Evolutionary conservation across 495 filamentous ascomycete genomes (phyloP).

Genomic region (Penicillium coprophilum): DNA sequence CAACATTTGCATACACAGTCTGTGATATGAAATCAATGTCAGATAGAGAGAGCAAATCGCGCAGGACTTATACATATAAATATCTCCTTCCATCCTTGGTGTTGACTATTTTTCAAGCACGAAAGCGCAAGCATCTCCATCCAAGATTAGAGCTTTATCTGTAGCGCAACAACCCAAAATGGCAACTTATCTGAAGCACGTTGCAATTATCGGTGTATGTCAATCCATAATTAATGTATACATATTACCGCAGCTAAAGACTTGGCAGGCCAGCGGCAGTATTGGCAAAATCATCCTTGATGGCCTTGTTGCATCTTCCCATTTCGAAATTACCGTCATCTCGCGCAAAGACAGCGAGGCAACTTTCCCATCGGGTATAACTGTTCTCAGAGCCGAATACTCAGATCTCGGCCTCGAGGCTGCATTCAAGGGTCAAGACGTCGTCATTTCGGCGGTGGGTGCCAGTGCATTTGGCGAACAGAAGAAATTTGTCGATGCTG

Average conservation of each 20-base stretch:
- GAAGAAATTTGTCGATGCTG: constrained; percentile 57
- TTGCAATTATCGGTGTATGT: constrained; percentile 31
- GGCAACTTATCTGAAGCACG: constrained; percentile 25
- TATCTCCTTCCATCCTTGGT: background rate
- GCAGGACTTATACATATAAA: background rate
- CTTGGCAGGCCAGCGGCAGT: constrained; percentile 21
- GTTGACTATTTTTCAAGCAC: background rate
- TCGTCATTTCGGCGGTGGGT: constrained; percentile 41
- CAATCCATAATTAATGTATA: background rate
- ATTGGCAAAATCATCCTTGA: constrained; percentile 40
- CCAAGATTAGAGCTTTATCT: background rate
- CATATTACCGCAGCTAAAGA: background rate
- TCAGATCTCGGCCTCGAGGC: constrained; percentile 49
- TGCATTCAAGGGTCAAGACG: constrained; percentile 50
- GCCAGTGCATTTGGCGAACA: constrained; percentile 39
- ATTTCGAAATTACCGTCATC: constrained; percentile 61
- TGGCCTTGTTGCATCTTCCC: constrained; percentile 24
- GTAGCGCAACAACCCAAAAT: constrained; percentile 5
- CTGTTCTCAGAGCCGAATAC: constrained; percentile 59
- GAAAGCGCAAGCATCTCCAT: background rate
- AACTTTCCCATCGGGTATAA: constrained; percentile 39
- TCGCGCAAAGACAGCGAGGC: constrained; percentile 40
- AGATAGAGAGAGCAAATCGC: background rate
- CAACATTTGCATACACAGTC: background rate
- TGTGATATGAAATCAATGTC: background rate